A percentile compares a stretch with the other conserved stretches of the same genome.
Evolutionary conservation across 305 asterid species (phyloP).

Genomic region (Plantago coronopus): DNA sequence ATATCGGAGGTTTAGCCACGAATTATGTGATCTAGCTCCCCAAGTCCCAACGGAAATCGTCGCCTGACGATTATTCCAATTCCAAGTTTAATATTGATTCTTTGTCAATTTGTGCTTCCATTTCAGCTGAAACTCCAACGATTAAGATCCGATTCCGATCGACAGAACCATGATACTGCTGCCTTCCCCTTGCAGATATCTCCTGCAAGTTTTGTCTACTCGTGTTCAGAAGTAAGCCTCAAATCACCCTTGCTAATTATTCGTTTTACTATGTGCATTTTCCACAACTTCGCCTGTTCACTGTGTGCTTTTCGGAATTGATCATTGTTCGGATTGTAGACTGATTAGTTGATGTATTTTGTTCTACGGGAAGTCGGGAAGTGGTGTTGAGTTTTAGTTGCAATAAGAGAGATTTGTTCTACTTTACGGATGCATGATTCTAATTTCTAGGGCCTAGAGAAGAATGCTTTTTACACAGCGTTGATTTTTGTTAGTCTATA

Average conservation of each 20-base stretch:
- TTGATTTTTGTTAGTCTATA: too few relatives aligned
- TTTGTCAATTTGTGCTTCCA: neutral
- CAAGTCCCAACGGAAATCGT: neutral
- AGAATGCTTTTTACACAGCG: neutral
- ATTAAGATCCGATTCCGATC: slow-evolving; percentile 24
- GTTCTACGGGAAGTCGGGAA: neutral
- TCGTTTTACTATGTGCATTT: slow-evolving; percentile 2
- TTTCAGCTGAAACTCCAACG: slow-evolving; percentile 25
- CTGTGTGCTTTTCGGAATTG: too few relatives aligned
- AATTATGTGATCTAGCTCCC: neutral
- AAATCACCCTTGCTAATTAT: slow-evolving; percentile 10
- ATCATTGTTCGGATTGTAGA: neutral
- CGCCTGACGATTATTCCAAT: neutral
- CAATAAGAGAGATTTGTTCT: neutral
- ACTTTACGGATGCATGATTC: neutral
- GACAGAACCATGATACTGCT: slow-evolving; percentile 62
- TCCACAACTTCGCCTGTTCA: neutral
- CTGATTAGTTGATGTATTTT: neutral
- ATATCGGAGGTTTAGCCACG: neutral
- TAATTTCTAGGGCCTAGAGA: neutral
- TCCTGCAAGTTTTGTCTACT: slow-evolving; percentile 82
- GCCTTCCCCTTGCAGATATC: slow-evolving; percentile 82
- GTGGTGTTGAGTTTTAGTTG: neutral
- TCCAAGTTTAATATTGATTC: neutral
- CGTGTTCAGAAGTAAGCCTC: slow-evolving; percentile 61